phyloP scores from a whole-genome alignment of 73 alveolate genomes.

The Symbiodinium pilosum region DNA sequence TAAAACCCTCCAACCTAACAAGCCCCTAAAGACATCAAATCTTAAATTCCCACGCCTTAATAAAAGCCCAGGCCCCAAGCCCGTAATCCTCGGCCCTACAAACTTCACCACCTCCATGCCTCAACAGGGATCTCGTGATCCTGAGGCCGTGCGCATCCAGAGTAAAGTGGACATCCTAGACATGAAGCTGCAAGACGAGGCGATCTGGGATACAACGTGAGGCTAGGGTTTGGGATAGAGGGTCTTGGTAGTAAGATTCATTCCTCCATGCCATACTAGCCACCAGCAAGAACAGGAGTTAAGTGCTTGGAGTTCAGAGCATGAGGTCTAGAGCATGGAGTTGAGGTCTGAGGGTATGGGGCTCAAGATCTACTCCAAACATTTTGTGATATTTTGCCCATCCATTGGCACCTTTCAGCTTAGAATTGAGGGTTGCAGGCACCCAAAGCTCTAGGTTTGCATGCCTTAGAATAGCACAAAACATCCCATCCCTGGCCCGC shows the following conservation, averaged over 20 bases:
- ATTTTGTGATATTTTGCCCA: no score
- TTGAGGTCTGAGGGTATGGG: background rate
- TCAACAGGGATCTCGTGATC: background rate
- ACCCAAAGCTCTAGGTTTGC: no score
- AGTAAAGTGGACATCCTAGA: background rate
- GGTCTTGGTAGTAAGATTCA: background rate
- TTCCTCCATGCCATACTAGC: no score
- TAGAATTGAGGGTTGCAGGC: no score
- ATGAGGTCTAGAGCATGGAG: background rate
- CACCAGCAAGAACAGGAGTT: background rate
- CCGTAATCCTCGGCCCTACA: background rate
- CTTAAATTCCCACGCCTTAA: no score
- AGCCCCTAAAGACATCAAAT: no score
- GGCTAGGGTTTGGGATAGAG: background rate
- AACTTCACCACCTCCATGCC: background rate
- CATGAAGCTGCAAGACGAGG: background rate
- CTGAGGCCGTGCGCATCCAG: conserved; percentile 11
- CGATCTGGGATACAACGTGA: background rate
- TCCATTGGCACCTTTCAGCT: no score
- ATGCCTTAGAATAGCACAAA: no score
- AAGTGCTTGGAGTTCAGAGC: background rate
- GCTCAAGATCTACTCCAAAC: no score
- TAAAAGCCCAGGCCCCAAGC: background rate
- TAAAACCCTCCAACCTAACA: no score
- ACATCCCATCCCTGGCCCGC: no score